Evolutionary conservation across 2,329 filamentous ascomycete species (phyloP).

Genomic region (Aschersonia sp.): DNA sequence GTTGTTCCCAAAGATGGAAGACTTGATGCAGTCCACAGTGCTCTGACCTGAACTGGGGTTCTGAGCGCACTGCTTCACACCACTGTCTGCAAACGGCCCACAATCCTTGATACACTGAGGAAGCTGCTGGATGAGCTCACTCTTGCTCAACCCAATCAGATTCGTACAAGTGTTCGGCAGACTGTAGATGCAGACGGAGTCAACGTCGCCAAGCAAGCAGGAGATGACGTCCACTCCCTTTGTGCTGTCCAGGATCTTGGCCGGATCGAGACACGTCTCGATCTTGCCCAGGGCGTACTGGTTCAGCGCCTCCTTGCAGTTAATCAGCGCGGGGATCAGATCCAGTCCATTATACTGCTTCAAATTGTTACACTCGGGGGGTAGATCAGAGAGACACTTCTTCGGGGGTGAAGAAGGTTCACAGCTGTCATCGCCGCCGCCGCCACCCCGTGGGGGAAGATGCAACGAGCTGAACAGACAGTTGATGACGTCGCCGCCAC

Average conservation of each 20-base stretch:
- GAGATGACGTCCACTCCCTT: conserved; percentile 1
- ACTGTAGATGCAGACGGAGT: conserved; percentile 1
- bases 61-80: not conserved
- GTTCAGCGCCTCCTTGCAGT: conserved; percentile 3
- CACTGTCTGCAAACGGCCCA: conserved; percentile 1
- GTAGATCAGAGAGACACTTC: conserved; percentile 2
- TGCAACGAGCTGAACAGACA: not conserved
- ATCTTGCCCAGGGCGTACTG: not conserved
- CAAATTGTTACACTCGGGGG: conserved; percentile 2
- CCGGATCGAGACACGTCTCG: conserved; percentile 2
- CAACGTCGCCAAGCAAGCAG: conserved; percentile 2
- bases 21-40: not conserved
- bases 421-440: not conserved
- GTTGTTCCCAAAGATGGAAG: too few species aligned
- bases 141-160: not conserved
- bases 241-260: not conserved
- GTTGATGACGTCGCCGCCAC: conserved; percentile 2
- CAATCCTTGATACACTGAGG: conserved; percentile 3
- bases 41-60: not conserved
- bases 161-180: conserved; percentile 4
- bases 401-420: not conserved
- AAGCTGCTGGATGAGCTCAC: not conserved
- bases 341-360: not conserved
- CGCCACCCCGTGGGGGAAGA: not conserved
- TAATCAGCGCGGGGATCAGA: not conserved